Evolutionary conservation across 108 stramenopile genomes (phyloP).

Genomic region (Cylindrotheca closterium): DNA sequence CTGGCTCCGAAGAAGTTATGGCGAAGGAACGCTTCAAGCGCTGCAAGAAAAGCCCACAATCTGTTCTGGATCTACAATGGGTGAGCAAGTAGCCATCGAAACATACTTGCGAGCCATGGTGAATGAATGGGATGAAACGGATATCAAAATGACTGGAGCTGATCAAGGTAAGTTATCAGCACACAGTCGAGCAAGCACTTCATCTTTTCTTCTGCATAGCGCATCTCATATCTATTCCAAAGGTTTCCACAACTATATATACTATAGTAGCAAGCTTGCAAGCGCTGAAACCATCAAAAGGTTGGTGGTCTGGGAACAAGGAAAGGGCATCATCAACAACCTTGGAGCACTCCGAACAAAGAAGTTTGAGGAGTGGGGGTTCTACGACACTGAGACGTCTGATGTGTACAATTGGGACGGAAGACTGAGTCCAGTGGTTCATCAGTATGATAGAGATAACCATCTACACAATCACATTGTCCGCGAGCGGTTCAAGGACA

Average conservation of each 20-base stretch:
- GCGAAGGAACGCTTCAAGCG: constrained; percentile 35
- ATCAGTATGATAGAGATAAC: constrained; percentile 85
- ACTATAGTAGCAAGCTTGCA: constrained; percentile 61
- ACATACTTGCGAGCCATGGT: constrained; percentile 79
- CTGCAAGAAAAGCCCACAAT: constrained; percentile 69
- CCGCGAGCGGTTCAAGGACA: neutral
- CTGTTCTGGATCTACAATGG: constrained; percentile 81
- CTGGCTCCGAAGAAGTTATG: constrained; percentile 62
- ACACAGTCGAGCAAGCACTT: too few species aligned
- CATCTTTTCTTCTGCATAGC: too few species aligned
- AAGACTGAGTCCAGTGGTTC: constrained; percentile 69
- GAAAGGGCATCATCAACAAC: constrained; percentile 82
- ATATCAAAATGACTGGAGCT: constrained; percentile 68
- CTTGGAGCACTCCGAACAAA: constrained; percentile 69
- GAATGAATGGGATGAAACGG: constrained; percentile 73
- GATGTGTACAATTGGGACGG: constrained; percentile 81
- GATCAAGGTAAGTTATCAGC: constrained; percentile 68
- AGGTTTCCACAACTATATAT: constrained; percentile 79
- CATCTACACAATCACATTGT: constrained; percentile 28
- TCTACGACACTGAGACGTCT: constrained; percentile 50
- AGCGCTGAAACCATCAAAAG: constrained; percentile 49
- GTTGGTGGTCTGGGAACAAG: constrained; percentile 77
- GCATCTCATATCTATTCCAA: too few species aligned
- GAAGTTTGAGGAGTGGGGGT: constrained; percentile 66
- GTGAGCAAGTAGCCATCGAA: constrained; percentile 79